Evolutionary conservation across 2,329 filamentous ascomycete species (phyloP), one percentile per base, ranked within the genome.

Genomic region (Teratosphaeria gauchensis): DNA sequence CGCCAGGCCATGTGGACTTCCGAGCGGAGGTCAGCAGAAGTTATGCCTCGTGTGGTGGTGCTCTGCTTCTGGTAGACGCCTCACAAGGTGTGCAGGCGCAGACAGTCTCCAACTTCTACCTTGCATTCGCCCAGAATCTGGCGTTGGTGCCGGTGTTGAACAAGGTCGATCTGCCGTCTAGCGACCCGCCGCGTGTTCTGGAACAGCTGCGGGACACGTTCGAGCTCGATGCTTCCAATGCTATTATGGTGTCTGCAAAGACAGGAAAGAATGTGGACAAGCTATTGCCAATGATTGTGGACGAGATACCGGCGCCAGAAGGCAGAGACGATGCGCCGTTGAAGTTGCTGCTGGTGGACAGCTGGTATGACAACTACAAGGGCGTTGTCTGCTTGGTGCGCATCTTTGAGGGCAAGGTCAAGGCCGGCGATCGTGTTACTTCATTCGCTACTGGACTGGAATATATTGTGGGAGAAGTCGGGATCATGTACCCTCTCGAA

Each of bases 21-120:
- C 84, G 94, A 58, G 94, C 94, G 54, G 94, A 99, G 75, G 94
- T 99, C 11, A 95, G 90, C 35, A 84, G 94, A 54, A 96, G 90
- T 62, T 99, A 99, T 77, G 92, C 92, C 56, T 95, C 90, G 69
- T 99, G 94, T 72, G 92, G 92, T 63, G 95, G 94, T 55, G 92
- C 94, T 0, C 73, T 99, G 61, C 80, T 99, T 56, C 83, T 99
- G 1, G 92, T 99, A 2, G 94, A 99, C 79, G 94, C 92, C 7
- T 95, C 89, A 66, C 94, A 99, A 75, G 94, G 94, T 53, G 86
- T 99, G 2, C 94, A 99, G 76, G 94, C 94, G 4, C 94, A 99
- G 78, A 99, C 94, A 0, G 94, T 99, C 8, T 94, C 94, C 62
- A 99, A 99, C 74, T 99, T 99, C 76, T 96, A 97, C 72, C 84